Evolutionary conservation across 78 protist genomes (phyloP).

Genomic region (Andalucia godoyi): DNA sequence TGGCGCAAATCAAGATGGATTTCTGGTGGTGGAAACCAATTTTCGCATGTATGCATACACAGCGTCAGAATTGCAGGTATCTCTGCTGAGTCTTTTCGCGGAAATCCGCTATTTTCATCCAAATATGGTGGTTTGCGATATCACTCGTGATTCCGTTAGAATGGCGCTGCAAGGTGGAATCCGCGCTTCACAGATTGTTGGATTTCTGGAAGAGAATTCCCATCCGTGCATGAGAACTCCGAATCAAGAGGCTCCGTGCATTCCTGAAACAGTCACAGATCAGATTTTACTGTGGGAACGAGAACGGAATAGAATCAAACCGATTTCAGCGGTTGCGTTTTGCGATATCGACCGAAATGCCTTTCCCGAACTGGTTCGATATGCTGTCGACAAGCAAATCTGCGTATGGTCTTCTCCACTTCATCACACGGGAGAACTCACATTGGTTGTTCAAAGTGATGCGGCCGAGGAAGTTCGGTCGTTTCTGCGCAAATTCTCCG

Average conservation of each 20-base stretch:
- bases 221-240: slow-evolving; percentile 7
- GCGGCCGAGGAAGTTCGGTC: too few relatives aligned
- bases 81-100: background rate
- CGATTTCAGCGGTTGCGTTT: background rate
- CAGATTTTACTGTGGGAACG: background rate
- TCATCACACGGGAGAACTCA: background rate
- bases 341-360: background rate
- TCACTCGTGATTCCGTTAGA: background rate
- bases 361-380: background rate
- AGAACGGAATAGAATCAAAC: background rate
- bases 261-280: slow-evolving; percentile 4
- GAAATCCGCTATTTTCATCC: background rate
- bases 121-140: background rate
- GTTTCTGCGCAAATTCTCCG: too few relatives aligned
- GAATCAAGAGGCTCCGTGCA: background rate
- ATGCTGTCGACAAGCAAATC: background rate
- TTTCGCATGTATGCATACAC: slow-evolving; percentile 13
- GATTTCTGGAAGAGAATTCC: background rate
- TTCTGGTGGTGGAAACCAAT: slow-evolving; percentile 10
- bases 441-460: background rate
- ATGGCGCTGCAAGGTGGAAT: background rate
- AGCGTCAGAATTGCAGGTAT: background rate
- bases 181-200: background rate
- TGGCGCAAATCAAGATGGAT: background rate
- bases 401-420: background rate